Evolutionary conservation across 352 stramenopile genomes (phyloP), one percentile per base, ranked within the genome.

Genomic region (Globisporangium cederbergense): DNA sequence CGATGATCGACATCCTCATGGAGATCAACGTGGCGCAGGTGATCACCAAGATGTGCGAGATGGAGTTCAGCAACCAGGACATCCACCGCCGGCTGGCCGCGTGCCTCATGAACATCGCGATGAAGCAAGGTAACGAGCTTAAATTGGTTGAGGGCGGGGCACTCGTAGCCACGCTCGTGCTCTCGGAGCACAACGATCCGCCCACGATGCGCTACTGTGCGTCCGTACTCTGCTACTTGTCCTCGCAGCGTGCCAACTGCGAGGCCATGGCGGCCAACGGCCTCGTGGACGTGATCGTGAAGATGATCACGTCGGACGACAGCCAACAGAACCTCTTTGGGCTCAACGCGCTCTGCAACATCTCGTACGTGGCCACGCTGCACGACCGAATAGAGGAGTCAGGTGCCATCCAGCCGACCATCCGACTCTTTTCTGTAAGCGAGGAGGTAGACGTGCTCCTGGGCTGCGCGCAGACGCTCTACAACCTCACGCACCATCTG

Each of bases 11-110:
- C 52, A 81, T 74, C 13, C 73, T 95, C 22, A 92, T 95, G 82
- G 86, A 95, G 59, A 83, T 93, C 64, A 89, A 92, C 67, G 77
- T 96, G 18, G 76, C 81, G 8, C 80, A 95, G 61, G 81, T 97
- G 49, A 83, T 95, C 62, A 85, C 87, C 34, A 91, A 95, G 56
- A 80, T 95, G 62, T 93, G 84, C 52, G 86, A 95, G 53, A 90
- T 90, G 60, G 84, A 92, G 59, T 93, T 91, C 70, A 89, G 76
- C 51, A 90, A 86, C 62, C 81, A 91, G 38, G 82, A 93, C 52
- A 90, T 90, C 58, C 80, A 91, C 54, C 77, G 77, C 0, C 79
- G 81, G 4, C 77, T 94, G 2, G 81, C 86, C 18, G 82, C 86
- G 13, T 94, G 83, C 61, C 61, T 94, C 7, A 89, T 83, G 62